These are phyloP conservation scores for Salvia splendens DNA, from an alignment of 257 asterid species.

Conservation along the genomic window DNA sequence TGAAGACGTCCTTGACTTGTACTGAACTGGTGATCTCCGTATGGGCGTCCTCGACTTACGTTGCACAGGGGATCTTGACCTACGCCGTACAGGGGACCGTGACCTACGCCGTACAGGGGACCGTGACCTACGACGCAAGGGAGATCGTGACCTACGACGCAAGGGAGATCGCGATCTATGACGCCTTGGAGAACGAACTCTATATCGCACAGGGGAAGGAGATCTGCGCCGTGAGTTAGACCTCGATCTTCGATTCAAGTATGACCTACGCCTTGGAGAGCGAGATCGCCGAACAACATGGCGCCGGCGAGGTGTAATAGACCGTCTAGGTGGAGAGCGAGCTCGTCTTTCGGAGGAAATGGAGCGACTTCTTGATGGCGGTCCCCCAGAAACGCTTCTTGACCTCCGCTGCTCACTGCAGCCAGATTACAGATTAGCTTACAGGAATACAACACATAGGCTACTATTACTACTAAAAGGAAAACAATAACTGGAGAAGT, in stretches of 20 bases:
- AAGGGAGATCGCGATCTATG: slow-evolving; percentile 62
- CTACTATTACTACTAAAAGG: background rate
- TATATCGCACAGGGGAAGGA: slow-evolving; percentile 63
- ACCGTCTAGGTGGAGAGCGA: slow-evolving; percentile 55
- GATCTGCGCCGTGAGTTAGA: slow-evolving; percentile 57
- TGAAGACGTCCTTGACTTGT: slow-evolving; percentile 36
- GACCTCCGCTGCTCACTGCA: slow-evolving; percentile 61
- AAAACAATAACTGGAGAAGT: slow-evolving; percentile 2
- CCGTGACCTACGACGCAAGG: slow-evolving; percentile 45
- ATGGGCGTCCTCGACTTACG: slow-evolving; percentile 39
- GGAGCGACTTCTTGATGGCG: slow-evolving; percentile 56
- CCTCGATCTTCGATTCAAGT: slow-evolving; percentile 44
- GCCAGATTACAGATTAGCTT: slow-evolving; percentile 27
- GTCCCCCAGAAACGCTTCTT: slow-evolving; percentile 60
- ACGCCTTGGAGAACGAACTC: slow-evolving; percentile 60
- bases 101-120: slow-evolving; percentile 47
- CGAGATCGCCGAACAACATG: slow-evolving; percentile 51
- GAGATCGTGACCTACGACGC: slow-evolving; percentile 48
- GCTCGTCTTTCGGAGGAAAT: slow-evolving; percentile 56
- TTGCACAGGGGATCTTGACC: slow-evolving; percentile 47
- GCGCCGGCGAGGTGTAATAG: slow-evolving; percentile 58
- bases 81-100: slow-evolving; percentile 43
- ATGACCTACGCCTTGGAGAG: slow-evolving; percentile 62
- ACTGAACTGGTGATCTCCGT: slow-evolving; percentile 46
- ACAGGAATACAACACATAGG: background rate